Base-by-base conservation (phyloP, 352 stramenopile species). In the Phytophthora sp. region DNA sequence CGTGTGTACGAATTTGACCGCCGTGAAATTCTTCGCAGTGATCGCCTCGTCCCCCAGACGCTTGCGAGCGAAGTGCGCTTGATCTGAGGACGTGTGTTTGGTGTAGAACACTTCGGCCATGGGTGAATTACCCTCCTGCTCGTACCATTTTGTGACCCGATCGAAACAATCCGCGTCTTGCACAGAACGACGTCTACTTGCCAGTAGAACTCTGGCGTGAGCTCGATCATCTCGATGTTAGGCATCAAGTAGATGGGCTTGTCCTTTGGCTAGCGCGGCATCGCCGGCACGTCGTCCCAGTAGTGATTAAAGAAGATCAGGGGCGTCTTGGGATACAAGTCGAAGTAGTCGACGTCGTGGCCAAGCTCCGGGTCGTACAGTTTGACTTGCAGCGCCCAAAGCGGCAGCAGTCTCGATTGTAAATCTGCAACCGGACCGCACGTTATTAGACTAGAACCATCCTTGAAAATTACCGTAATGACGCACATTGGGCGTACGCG, bases 291-390 rank as follows among this genome's bases (percentile, higher is more conserved):
- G 6, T 20, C 64, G 13, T 79, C 47, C 80, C 77, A 89, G 51
- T 89, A 84, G 42, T 86, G 80, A 49, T 89, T 89, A 20, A 89
- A 73, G 51, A 89, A 82, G 6, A 88, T 55, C 60, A 89, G 53
- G 9, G 75, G 70, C 4, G 72, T 87, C 24, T 56, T 67, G 7
- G 77, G 77, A 16, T 77, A 89, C 44, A 89, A 50, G 12, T 91
- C 83, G 45, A 76, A 80, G 63, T 91, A 91, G 23, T 76, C 69
- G 24, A 77, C 66, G 3, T 51, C 23, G 6, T 42, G 42, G 29
- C 63, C 62, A 2, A 42, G 33, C 45, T 70, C 30, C 2, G 63
- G 30, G 58, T 81, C 69, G 20, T 69, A 68, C 12, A 74, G 65
- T 20, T 65, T 70, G 11, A 68, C 18, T 11, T 71, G 35, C 1